Base-by-base conservation (phyloP, 1,139 yeast genomes). In the Kurtzmaniella quercitrusa region DNA sequence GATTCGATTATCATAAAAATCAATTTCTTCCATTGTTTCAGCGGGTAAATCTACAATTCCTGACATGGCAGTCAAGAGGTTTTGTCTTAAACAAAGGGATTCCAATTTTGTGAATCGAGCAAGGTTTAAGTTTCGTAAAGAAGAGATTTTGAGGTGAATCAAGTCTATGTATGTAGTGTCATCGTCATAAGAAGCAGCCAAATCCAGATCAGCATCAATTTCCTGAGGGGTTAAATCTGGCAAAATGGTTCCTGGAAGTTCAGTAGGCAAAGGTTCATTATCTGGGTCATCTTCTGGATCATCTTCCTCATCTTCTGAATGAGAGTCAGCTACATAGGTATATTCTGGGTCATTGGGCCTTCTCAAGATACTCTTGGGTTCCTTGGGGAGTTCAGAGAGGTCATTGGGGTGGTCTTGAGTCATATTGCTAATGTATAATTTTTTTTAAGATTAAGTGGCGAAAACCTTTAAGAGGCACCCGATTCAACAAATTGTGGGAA, bases 1-100 rank as follows among this genome's bases (percentile, higher is more conserved):
- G 52, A 94, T 85, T 53, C 96, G 70, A 65, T 94, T 94, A 63
- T 94, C 98, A 59, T 94, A 94, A 33, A 91, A 72, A 60, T 93
- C 98, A 50, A 94, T 68, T 51, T 90, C 95, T 52, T 80, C 87
- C 53, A 93, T 55, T 0, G 71, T 70, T 1, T 73, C 79, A 16
- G 57, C 61, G 1, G 74, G 71, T 17, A 91, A 60, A 2, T 73
- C 78, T 49, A 83, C 88, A 12, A 90, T 70, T 12, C 82, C 94
- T 40, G 82, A 78, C 41, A 91, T 74, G 16, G 86, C 79, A 29
- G 87, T 82, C 39, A 94, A 70, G 48, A 89, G 68, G 61, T 94
- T 94, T 58, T 91, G 96, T 55, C 99, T 79, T 49, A 94, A 73
- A 49, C 93, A 85, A 27, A 93, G 66, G 2, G 73, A 60, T 55